phyloP scores from a whole-genome alignment of 495 filamentous ascomycete species.

The Podospora fimiseda region DNA sequence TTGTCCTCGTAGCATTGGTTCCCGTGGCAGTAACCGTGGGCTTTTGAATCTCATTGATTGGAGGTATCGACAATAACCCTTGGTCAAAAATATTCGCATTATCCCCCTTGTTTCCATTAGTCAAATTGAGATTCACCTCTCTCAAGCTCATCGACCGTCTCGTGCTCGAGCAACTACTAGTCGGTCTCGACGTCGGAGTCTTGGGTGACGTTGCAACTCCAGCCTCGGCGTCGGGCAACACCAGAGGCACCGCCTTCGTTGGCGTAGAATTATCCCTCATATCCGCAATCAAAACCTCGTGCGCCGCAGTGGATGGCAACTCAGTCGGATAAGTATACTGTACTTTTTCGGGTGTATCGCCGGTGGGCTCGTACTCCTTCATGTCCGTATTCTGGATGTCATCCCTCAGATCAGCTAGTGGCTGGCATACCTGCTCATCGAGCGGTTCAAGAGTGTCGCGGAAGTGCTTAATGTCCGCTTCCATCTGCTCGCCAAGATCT shows the following conservation, averaged over 20 bases:
- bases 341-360: slow-evolving; percentile 73
- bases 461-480: slow-evolving; percentile 45
- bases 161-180: no score
- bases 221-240: slow-evolving; percentile 33
- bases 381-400: slow-evolving; percentile 55
- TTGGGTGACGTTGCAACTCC: slow-evolving; percentile 11
- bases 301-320: slow-evolving; percentile 69
- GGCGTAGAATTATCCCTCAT: slow-evolving; percentile 38
- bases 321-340: slow-evolving; percentile 67
- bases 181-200: slow-evolving; percentile 12
- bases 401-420: slow-evolving; percentile 61
- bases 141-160: slow-evolving; percentile 31
- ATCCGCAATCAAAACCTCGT: slow-evolving; percentile 59
- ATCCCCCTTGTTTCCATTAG: slow-evolving; percentile 15
- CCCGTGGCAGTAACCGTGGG: background rate
- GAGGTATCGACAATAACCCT: slow-evolving; percentile 18
- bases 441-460: slow-evolving; percentile 53
- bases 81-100: slow-evolving; percentile 21
- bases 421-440: slow-evolving; percentile 52
- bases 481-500: slow-evolving; percentile 57
- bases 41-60: slow-evolving; percentile 29
- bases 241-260: slow-evolving; percentile 7
- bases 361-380: slow-evolving; percentile 75
- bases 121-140: slow-evolving; percentile 42
- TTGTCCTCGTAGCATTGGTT: slow-evolving; percentile 34